Conservation (phyloP, 2,329 filamentous ascomycete species). For the Phaeosphaeriaceae sp. region DNA sequence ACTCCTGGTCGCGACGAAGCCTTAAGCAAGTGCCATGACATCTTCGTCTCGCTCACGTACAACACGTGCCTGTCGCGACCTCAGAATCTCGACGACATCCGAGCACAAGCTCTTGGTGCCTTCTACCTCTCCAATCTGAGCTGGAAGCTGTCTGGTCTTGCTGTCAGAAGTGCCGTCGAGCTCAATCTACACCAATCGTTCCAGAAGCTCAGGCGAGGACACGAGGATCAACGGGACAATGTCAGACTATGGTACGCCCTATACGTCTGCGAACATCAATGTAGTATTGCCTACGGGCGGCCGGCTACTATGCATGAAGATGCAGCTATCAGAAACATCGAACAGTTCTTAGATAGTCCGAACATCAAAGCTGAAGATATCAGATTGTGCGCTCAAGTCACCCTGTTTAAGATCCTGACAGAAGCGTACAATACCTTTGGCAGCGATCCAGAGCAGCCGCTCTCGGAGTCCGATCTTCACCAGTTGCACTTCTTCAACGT, state of each 20-base stretch:
- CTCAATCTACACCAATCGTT: conserved; percentile 50
- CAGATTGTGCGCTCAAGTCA: conserved; percentile 39
- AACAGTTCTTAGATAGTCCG: conserved; percentile 38
- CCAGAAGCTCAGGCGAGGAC: conserved; percentile 44
- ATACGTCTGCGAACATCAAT: conserved; percentile 51
- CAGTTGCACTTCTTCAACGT: conserved; percentile 51
- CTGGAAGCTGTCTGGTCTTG: conserved; percentile 50
- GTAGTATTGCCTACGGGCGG: conserved; percentile 50
- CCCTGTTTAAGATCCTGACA: conserved; percentile 42
- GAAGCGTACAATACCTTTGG: conserved; percentile 44
- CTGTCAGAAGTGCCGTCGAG: conserved; percentile 50
- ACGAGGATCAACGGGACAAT: conserved; percentile 44
- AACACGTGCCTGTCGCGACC: conserved; percentile 43
- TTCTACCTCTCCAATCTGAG: conserved; percentile 51
- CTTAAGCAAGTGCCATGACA: conserved; percentile 41
- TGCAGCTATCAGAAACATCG: conserved; percentile 46
- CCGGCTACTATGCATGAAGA: conserved; percentile 51
- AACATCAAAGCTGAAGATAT: conserved; percentile 39
- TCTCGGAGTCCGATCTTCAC: conserved; percentile 47
- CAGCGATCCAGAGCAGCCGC: conserved; percentile 44
- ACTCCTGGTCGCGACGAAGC: conserved; percentile 35
- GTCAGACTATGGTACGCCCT: conserved; percentile 51
- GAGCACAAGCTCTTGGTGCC: conserved; percentile 49
- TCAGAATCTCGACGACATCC: conserved; percentile 49
- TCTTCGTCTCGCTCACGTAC: conserved; percentile 43